Conservation (phyloP, 345 rosid species). For the Laguncularia racemosa region DNA sequence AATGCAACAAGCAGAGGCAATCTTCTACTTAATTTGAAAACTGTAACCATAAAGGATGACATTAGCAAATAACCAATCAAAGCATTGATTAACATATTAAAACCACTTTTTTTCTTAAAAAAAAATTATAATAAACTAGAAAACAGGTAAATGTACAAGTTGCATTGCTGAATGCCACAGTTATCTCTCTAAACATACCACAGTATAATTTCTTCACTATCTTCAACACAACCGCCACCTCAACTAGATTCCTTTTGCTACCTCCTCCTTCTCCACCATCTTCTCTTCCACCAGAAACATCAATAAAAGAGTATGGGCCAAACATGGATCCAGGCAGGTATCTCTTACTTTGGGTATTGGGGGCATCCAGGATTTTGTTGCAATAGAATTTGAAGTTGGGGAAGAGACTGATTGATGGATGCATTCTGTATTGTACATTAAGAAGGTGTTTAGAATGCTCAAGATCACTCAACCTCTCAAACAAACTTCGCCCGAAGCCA, state of each 20-base stretch:
- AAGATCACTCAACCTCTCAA: no score
- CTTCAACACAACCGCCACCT: conserved; percentile 1
- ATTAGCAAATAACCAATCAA: neutral
- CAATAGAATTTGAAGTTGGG: conserved; percentile 1
- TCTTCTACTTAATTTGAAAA: no score
- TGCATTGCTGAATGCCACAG: no score
- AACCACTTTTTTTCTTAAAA: no score
- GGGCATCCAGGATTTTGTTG: neutral
- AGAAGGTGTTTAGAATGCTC: no score
- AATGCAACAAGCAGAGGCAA: no score
- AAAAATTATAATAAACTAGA: no score
- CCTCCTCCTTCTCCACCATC: neutral
- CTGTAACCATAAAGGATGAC: no score
- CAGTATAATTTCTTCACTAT: neutral
- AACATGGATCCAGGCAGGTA: conserved; percentile 1
- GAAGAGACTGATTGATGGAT: no score
- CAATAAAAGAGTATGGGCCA: conserved; percentile 10
- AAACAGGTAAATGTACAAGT: no score
- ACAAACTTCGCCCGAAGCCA: conserved; percentile 2
- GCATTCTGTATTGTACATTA: no score
- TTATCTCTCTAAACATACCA: neutral
- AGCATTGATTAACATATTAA: no score
- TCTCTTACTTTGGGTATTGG: neutral
- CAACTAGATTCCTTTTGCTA: conserved; percentile 4
- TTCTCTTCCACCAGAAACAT: conserved; percentile 4